Evolutionary conservation across 306 rosid genomes (phyloP).

Genomic region (barrel medic (Medicago truncatula)): MtrunA17r5.0-ANR NC_053045.1:8470001-8470500

Average conservation of each 20-base stretch:
- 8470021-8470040: slow-evolving; percentile 87
- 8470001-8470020: slow-evolving; percentile 73
- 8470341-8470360: slow-evolving; percentile 77
- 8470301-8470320: slow-evolving; percentile 58
- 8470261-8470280: not conserved
- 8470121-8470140: slow-evolving; percentile 5
- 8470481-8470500: not conserved
- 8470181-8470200: not conserved
- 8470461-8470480: not conserved
- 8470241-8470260: slow-evolving; percentile 1
- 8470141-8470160: not conserved
- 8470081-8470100: not conserved
- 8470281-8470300: slow-evolving; percentile 20
- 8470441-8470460: slow-evolving; percentile 56
- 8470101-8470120: slow-evolving; percentile 9
- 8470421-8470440: slow-evolving; percentile 90
- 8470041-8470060: slow-evolving; percentile 28
- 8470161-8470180: slow-evolving; percentile 5
- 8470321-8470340: slow-evolving; percentile 91
- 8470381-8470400: slow-evolving; percentile 95
- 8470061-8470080: slow-evolving; percentile 1
- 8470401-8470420: slow-evolving; percentile 86
- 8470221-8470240: not conserved
- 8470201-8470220: not conserved
- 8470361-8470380: slow-evolving; percentile 79